Conservation (phyloP, 306 rosid species). For the Trifolium dubium region DNA sequence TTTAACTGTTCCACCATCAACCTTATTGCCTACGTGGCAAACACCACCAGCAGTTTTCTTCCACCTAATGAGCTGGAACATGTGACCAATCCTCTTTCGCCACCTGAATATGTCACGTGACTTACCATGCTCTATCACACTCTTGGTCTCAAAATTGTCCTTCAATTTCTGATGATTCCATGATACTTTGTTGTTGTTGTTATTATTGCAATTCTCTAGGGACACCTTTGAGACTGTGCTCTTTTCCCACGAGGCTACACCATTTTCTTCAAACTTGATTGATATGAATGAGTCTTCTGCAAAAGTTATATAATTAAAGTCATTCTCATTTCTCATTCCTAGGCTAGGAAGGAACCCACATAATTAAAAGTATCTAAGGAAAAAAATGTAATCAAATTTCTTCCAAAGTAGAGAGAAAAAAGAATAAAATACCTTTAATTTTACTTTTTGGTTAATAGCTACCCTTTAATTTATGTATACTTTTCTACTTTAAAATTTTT, state of each 20-base stretch:
- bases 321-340: conserved; percentile 32
- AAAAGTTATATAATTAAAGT: conserved; percentile 33
- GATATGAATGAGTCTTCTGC: conserved; percentile 87
- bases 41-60: conserved; percentile 65
- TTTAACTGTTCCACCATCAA: conserved; percentile 67
- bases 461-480: conserved; percentile 10
- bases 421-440: conserved; percentile 19
- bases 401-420: not conserved
- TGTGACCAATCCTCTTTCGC: conserved; percentile 89
- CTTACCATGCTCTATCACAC: conserved; percentile 85
- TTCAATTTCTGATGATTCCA: not conserved
- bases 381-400: conserved; percentile 10
- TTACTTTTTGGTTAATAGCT: conserved; percentile 20
- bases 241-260: conserved; percentile 93
- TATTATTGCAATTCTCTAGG: conserved; percentile 64
- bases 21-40: conserved; percentile 77
- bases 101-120: conserved; percentile 77
- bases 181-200: not conserved
- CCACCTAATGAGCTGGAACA: conserved; percentile 87
- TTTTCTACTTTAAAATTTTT: not conserved
- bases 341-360: not conserved
- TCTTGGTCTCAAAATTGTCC: conserved; percentile 57
- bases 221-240: conserved; percentile 65
- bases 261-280: conserved; percentile 90
- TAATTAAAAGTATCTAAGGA: not conserved